Evolutionary conservation across 805 yeast genomes (phyloP).

Genomic region (Saccharomyces paradoxus): DNA sequence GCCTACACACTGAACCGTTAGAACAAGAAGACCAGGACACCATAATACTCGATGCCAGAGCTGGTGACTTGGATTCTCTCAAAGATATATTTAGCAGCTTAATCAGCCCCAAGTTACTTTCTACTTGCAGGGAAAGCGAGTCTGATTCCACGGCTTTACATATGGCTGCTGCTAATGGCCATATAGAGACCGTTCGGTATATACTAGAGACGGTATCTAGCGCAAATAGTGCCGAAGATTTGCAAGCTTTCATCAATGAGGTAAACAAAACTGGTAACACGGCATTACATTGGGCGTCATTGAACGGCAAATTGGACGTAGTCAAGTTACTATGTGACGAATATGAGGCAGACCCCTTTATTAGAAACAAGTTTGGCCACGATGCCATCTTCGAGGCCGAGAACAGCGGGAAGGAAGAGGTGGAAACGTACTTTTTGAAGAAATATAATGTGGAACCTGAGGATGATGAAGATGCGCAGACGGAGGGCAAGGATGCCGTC

Average conservation of each 20-base stretch:
- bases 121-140: conserved; percentile 49
- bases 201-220: conserved; percentile 33
- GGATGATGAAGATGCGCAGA: conserved; percentile 41
- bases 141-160: conserved; percentile 75
- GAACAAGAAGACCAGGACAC: conserved; percentile 76
- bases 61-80: conserved; percentile 75
- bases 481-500: conserved; percentile 35
- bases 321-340: conserved; percentile 65
- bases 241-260: conserved; percentile 38
- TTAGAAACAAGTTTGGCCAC: conserved; percentile 65
- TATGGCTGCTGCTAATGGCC: conserved; percentile 95
- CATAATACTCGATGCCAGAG: conserved; percentile 75
- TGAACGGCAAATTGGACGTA: conserved; percentile 71
- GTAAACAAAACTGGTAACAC: conserved; percentile 84
- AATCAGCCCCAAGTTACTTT: conserved; percentile 38
- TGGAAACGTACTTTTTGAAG: conserved; percentile 68
- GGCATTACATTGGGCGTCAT: conserved; percentile 92
- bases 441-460: conserved; percentile 64
- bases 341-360: conserved; percentile 72
- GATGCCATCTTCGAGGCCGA: conserved; percentile 90
- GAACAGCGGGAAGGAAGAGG: conserved; percentile 60
- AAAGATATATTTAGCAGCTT: conserved; percentile 55
- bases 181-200: conserved; percentile 55
- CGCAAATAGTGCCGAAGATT: conserved; percentile 30
- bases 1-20: conserved; percentile 28